These are phyloP conservation scores for Avena sativa DNA, from an alignment of 176 grass and related monocot genomes.

Conservation along the genomic window DNA sequence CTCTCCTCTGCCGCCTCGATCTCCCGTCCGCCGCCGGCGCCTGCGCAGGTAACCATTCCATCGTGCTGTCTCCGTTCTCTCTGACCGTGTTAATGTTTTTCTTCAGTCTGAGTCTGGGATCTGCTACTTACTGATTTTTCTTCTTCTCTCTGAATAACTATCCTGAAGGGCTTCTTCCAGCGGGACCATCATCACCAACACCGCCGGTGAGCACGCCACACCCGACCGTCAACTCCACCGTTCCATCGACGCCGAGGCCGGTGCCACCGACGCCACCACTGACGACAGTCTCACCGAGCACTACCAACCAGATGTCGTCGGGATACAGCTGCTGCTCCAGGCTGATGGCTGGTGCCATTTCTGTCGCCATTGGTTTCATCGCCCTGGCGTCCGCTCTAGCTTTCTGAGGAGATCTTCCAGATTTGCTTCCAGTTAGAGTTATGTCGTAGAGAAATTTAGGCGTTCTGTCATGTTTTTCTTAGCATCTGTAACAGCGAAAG, in stretches of 20 bases:
- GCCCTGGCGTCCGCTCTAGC: slow-evolving; percentile 34
- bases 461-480: slow-evolving; percentile 7
- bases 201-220: slow-evolving; percentile 41
- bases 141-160: not conserved
- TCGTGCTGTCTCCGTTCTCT: not conserved
- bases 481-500: slow-evolving; percentile 22
- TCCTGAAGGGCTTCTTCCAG: slow-evolving; percentile 43
- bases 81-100: not conserved
- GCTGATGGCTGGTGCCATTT: slow-evolving; percentile 15
- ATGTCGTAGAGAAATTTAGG: slow-evolving; percentile 23
- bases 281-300: slow-evolving; percentile 43
- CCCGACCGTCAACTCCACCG: slow-evolving; percentile 23
- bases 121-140: not conserved
- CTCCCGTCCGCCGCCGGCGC: slow-evolving; percentile 40
- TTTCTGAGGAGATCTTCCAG: slow-evolving; percentile 41
- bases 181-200: slow-evolving; percentile 20
- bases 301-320: slow-evolving; percentile 45
- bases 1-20: slow-evolving; percentile 70
- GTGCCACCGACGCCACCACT: slow-evolving; percentile 10
- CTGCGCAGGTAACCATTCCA: slow-evolving; percentile 56
- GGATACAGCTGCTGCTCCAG: slow-evolving; percentile 60
- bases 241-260: slow-evolving; percentile 31
- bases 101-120: not conserved
- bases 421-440: not conserved
- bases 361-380: slow-evolving; percentile 43